These are phyloP conservation scores for Aeschynomene evenia DNA, from an alignment of 306 rosid species.

Conservation along the genomic window DNA sequence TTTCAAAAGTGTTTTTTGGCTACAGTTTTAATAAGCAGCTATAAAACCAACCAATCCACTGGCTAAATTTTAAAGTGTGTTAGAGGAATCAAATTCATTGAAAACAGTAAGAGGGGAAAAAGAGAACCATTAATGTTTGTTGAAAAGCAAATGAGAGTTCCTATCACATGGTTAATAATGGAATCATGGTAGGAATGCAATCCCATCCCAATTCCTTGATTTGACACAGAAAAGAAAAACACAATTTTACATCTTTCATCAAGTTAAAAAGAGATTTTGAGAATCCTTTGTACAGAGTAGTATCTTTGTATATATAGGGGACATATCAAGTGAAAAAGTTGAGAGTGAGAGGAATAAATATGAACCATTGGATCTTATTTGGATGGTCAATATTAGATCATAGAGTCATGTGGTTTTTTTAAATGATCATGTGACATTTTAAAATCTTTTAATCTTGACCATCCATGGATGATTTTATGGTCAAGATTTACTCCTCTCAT, in stretches of 20 bases:
- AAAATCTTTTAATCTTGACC: no score
- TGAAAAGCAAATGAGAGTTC: conserved; percentile 24
- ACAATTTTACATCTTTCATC: conserved; percentile 16
- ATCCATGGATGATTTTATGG: no score
- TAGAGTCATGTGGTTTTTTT: no score
- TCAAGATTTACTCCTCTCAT: no score
- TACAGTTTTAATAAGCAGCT: not conserved
- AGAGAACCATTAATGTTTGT: conserved; percentile 26
- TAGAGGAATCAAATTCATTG: conserved; percentile 27
- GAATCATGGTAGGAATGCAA: conserved; percentile 37
- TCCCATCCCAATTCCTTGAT: conserved; percentile 31
- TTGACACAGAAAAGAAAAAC: conserved; percentile 10
- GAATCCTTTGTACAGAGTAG: conserved; percentile 9
- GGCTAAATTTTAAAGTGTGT: conserved; percentile 19
- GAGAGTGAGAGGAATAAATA: no score
- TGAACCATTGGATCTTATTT: no score
- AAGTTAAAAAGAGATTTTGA: conserved; percentile 11
- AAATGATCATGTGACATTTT: no score
- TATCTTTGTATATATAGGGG: no score
- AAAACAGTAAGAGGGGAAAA: not conserved
- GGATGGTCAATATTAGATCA: no score
- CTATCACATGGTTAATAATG: conserved; percentile 27
- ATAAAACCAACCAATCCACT: conserved; percentile 11
- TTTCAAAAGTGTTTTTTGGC: not conserved
- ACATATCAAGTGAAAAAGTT: no score